A percentile compares a stretch with the other conserved stretches of the same genome.
Conservation (phyloP, 495 filamentous ascomycete genomes). For the Physcia stellaris region DNA sequence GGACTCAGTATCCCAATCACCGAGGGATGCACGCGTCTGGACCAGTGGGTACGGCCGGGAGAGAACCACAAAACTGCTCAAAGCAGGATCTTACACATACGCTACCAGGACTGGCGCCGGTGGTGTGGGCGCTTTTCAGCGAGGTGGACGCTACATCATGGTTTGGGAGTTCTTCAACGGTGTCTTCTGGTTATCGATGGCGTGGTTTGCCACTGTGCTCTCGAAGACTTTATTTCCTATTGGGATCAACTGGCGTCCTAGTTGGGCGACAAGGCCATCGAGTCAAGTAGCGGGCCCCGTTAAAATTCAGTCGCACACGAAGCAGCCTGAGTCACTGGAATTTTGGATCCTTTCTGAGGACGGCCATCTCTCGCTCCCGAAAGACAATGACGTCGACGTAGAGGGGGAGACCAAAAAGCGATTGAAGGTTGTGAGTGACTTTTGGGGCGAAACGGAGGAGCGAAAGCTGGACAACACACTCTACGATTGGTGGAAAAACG, state of each 20-base stretch:
- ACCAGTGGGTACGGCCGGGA: constrained; percentile 58
- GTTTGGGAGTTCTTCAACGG: constrained; percentile 59
- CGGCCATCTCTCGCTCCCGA: constrained; percentile 41
- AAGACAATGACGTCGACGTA: constrained; percentile 55
- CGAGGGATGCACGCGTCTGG: constrained; percentile 21
- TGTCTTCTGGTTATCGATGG: constrained; percentile 51
- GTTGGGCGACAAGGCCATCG: constrained; percentile 38
- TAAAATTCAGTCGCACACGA: background rate
- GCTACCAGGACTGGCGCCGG: constrained; percentile 32
- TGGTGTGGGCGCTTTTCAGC: constrained; percentile 64
- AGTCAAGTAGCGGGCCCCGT: background rate
- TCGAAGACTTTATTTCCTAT: constrained; percentile 41
- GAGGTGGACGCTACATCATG: constrained; percentile 58
- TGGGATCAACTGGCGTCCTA: constrained; percentile 48
- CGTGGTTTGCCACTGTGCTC: constrained; percentile 40
- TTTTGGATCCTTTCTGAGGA: constrained; percentile 48
- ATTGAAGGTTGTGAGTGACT: constrained; percentile 15
- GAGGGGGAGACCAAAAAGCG: constrained; percentile 58
- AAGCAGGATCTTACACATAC: constrained; percentile 25
- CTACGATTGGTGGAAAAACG: constrained; percentile 67
- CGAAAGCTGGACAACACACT: constrained; percentile 55
- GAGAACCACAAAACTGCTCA: constrained; percentile 40
- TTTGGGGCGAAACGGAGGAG: constrained; percentile 35
- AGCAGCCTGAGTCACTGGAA: constrained; percentile 26
- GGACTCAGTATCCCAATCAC: background rate